A percentile compares a stretch with the other conserved stretches of the same genome.
phyloP scores from a whole-genome alignment of 371 early-diverging fungal genomes.

The Vavraia culicis region DNA sequence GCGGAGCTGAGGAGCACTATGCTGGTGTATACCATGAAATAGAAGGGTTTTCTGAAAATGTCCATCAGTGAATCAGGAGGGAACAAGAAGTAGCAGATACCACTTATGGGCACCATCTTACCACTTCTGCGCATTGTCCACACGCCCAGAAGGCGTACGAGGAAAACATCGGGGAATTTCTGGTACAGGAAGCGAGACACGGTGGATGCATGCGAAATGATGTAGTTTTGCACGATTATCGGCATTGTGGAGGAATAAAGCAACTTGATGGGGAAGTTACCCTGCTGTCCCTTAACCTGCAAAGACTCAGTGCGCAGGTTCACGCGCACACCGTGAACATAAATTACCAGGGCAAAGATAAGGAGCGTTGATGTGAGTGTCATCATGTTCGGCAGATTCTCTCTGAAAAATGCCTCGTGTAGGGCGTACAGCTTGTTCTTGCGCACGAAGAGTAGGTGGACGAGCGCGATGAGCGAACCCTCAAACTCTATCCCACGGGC shows the following conservation, averaged over 20 bases:
- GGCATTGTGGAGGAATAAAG: slow-evolving; percentile 99
- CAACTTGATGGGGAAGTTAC: slow-evolving; percentile 86
- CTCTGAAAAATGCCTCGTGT: slow-evolving; percentile 86
- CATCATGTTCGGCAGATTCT: slow-evolving; percentile 78
- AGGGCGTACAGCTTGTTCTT: slow-evolving; percentile 83
- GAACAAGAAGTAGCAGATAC: slow-evolving; percentile 84
- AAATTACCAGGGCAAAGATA: slow-evolving; percentile 81
- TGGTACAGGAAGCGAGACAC: slow-evolving; percentile 79
- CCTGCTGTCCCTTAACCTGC: slow-evolving; percentile 76
- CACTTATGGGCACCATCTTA: slow-evolving; percentile 66
- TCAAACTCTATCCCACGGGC: slow-evolving; percentile 94
- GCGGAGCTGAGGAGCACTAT: slow-evolving; percentile 80
- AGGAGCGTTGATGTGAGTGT: slow-evolving; percentile 66
- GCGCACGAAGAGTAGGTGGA: slow-evolving; percentile 78
- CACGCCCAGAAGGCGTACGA: slow-evolving; percentile 74
- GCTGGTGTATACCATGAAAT: slow-evolving; percentile 66
- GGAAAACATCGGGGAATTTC: slow-evolving; percentile 70
- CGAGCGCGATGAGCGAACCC: slow-evolving; percentile 77
- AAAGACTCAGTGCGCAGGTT: slow-evolving; percentile 90
- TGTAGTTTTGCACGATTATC: slow-evolving; percentile 89
- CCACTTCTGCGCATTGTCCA: slow-evolving; percentile 59
- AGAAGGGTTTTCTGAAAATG: slow-evolving; percentile 63
- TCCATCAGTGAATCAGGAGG: slow-evolving; percentile 66
- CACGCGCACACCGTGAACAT: slow-evolving; percentile 92
- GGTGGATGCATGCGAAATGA: slow-evolving; percentile 75